A percentile compares a stretch with the other conserved stretches of the same genome.
Conservation (phyloP, 352 stramenopile species). For the Phytophthora podocarpi region DNA sequence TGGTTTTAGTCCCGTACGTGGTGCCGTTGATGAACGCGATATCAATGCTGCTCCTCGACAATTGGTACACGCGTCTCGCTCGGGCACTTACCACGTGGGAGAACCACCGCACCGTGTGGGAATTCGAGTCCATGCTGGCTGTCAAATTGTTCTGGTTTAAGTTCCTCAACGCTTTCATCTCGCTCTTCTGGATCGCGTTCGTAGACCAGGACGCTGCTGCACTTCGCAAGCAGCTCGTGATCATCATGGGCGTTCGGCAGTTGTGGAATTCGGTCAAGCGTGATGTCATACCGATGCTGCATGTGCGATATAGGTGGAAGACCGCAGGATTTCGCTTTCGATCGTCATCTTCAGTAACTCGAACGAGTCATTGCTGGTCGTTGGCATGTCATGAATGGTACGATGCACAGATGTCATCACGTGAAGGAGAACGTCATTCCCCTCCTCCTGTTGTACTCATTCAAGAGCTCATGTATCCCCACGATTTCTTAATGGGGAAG, state of each 20-base stretch:
- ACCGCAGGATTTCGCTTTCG: constrained; percentile 44
- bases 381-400: constrained; percentile 62
- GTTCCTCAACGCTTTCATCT: constrained; percentile 84
- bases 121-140: constrained; percentile 81
- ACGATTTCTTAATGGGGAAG: constrained; percentile 75
- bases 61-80: constrained; percentile 71
- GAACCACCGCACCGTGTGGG: constrained; percentile 80
- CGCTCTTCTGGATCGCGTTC: constrained; percentile 82
- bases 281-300: constrained; percentile 56
- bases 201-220: constrained; percentile 53
- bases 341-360: constrained; percentile 11
- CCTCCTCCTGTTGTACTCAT: constrained; percentile 55
- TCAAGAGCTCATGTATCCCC: constrained; percentile 76
- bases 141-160: constrained; percentile 85
- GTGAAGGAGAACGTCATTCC: constrained; percentile 11
- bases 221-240: constrained; percentile 68
- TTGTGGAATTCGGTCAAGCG: constrained; percentile 67
- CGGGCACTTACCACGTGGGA: constrained; percentile 69
- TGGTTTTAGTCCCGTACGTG: constrained; percentile 50
- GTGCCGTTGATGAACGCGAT: constrained; percentile 70
- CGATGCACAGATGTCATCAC: constrained; percentile 49
- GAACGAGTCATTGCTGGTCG: constrained; percentile 18
- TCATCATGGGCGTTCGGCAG: constrained; percentile 75
- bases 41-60: constrained; percentile 75
- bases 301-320: constrained; percentile 53